A percentile compares a stretch with the other conserved stretches of the same genome.
phyloP scores from a whole-genome alignment of 2,329 filamentous ascomycete genomes.

The Arthroderma uncinatum region DNA sequence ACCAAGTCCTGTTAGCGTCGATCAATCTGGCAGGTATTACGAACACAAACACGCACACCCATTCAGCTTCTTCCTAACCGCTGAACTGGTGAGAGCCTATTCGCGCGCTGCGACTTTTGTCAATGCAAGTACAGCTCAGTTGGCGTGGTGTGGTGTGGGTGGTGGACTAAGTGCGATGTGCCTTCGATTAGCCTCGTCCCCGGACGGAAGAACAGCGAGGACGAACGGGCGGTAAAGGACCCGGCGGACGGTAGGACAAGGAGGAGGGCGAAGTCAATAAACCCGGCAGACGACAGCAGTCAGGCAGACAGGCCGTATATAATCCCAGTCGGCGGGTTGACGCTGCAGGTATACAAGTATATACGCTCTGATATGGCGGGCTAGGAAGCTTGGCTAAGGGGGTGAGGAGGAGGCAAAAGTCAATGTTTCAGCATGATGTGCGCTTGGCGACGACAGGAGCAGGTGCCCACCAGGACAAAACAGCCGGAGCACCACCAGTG shows the following conservation, averaged over 20 bases:
- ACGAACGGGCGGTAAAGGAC: neutral
- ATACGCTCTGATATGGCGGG: neutral
- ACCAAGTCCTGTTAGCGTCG: conserved; percentile 1
- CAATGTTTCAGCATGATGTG: conserved; percentile 7
- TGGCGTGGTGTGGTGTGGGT: neutral
- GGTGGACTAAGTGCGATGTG: neutral
- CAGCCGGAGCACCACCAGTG: neutral
- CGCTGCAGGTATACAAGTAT: neutral
- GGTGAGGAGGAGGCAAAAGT: conserved; percentile 3
- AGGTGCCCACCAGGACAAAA: neutral
- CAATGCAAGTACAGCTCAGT: neutral
- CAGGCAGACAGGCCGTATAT: conserved; percentile 1
- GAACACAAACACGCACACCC: neutral
- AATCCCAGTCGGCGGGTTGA: neutral
- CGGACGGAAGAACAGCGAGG: neutral
- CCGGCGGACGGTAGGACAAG: neutral
- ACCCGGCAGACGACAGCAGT: neutral
- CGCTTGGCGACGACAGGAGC: neutral
- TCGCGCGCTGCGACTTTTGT: neutral
- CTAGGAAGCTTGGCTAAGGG: neutral
- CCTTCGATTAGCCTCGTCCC: neutral
- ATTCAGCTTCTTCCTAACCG: neutral
- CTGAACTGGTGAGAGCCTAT: neutral
- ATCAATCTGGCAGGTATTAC: neutral
- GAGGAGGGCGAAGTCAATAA: neutral